Base-by-base conservation (phyloP, 768 basidiomycete genomes). In the Lactarius akahatsu region DNA sequence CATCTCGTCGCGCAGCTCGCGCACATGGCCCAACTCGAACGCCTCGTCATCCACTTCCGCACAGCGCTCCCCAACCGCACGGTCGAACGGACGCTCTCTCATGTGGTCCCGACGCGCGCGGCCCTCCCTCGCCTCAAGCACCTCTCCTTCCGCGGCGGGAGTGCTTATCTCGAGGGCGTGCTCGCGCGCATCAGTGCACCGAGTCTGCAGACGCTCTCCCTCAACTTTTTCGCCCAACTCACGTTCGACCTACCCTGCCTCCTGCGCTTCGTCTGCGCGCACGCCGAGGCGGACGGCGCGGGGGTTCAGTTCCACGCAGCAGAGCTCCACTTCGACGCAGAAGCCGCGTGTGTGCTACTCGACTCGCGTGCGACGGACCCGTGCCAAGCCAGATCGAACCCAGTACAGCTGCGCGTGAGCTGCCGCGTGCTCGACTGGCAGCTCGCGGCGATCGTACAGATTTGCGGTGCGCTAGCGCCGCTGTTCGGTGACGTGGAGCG, bases 181-280 rank as follows among this genome's bases (percentile, higher is more conserved):
- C 26, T 62, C 7, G 26, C 54, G 4, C 40, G 26, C 11, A 34
- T 62, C 38, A 26, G 26, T 11, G 32, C 54, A 1, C 61, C 61
- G 11, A 9, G 7, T 18, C 54, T 62, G 16, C 36, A 18, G 11
- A 54, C 18, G 9, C 20, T 62, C 26, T 55, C 40, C 54, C 20
- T 62, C 54, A 30, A 30, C 20, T 62, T 62, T 28, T 62, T 62
- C 61, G 41, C 54, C 30, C 61, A 62, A 13, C 61, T 56, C 54
- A 30, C 54, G 30, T 62, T 62, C 40, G 7, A 28, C 18, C 20
- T 62, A 18, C 54, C 61, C 4, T 56, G 28, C 30, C 18, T 56
- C 11, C 5, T 15, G 38, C 38, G 15, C 38, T 40, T 40, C 15
- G 36, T 38, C 36, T 38, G 36, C 36, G 15, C 38, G 3, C 15